Evolutionary conservation across 805 yeast genomes (phyloP).

Genomic region (Sugiyamaella boreocaroliniensis): DNA sequence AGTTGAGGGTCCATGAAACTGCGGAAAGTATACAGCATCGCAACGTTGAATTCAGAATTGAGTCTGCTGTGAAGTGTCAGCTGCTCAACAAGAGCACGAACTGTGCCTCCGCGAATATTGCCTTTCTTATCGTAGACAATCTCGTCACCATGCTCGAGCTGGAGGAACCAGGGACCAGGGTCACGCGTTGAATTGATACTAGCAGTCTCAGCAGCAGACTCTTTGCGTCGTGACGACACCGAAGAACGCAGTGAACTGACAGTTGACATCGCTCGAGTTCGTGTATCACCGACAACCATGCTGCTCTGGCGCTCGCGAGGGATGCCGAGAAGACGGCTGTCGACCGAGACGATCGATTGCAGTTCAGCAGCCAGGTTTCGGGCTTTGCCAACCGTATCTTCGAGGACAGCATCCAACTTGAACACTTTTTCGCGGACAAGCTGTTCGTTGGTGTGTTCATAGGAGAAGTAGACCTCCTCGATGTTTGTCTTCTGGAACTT

Average conservation of each 20-base stretch:
- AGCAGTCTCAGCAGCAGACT: constrained; percentile 2
- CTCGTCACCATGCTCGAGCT: constrained; percentile 44
- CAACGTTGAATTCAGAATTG: constrained; percentile 57
- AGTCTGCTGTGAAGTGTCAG: constrained; percentile 62
- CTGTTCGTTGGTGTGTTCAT: constrained; percentile 10
- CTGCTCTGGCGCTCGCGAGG: constrained; percentile 1
- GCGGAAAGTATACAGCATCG: constrained; percentile 68
- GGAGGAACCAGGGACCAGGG: constrained; percentile 43
- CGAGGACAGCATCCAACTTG: constrained; percentile 3
- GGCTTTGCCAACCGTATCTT: constrained; percentile 3
- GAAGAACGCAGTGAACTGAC: background rate
- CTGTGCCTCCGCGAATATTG: constrained; percentile 74
- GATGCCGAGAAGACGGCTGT: constrained; percentile 1
- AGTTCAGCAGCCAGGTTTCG: constrained; percentile 7
- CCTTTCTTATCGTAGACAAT: constrained; percentile 60
- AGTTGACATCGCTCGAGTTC: background rate
- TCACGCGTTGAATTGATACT: constrained; percentile 7
- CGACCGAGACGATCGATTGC: background rate
- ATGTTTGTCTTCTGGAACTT: constrained; percentile 13
- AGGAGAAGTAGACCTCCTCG: constrained; percentile 15
- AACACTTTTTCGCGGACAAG: constrained; percentile 11
- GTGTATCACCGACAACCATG: background rate
- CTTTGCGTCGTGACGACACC: constrained; percentile 4
- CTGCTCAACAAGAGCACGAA: constrained; percentile 69
- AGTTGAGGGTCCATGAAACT: constrained; percentile 65